A percentile compares a stretch with the other conserved stretches of the same genome.
phyloP scores from a whole-genome alignment of 306 rosid genomes.

The Vigna trinervia region DNA sequence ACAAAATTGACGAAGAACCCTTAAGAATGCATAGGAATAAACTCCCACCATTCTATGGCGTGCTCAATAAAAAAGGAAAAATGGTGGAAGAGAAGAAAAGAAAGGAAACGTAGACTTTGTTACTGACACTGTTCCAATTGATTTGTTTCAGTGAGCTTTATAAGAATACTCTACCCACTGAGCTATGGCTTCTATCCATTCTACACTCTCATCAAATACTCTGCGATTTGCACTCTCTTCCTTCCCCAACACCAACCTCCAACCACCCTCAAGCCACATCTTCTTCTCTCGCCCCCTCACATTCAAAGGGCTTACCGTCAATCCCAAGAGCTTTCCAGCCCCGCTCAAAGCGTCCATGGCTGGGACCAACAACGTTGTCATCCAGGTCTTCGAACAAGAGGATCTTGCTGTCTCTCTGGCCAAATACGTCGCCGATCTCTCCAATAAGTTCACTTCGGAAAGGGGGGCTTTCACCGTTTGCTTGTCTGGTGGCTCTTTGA shows the following conservation, averaged over 20 bases:
- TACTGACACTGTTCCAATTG: not conserved
- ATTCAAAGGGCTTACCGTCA: not conserved
- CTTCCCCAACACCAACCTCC: not conserved
- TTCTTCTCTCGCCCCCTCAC: constrained; percentile 19
- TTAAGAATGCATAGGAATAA: too few species aligned
- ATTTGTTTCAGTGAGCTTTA: constrained; percentile 16
- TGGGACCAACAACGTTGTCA: constrained; percentile 43
- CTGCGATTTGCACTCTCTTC: constrained; percentile 14
- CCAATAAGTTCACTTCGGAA: constrained; percentile 65
- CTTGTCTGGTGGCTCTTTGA: constrained; percentile 92
- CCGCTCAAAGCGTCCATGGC: constrained; percentile 51
- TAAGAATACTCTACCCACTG: not conserved
- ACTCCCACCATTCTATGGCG: too few species aligned
- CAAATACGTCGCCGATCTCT: constrained; percentile 79
- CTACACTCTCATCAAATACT: not conserved
- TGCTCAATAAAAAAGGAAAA: too few species aligned
- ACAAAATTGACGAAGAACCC: too few species aligned
- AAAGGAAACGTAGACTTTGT: not conserved
- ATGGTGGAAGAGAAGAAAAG: not conserved
- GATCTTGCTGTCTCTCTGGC: constrained; percentile 72
- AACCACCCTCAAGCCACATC: constrained; percentile 2
- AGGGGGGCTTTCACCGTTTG: constrained; percentile 82
- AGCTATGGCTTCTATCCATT: constrained; percentile 42
- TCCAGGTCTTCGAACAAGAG: constrained; percentile 69
- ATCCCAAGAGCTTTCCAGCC: not conserved